Evolutionary conservation across 805 yeast genomes (phyloP), one percentile per base, ranked within the genome.

Genomic region (Cyberlindnera subsufficiens): DNA sequence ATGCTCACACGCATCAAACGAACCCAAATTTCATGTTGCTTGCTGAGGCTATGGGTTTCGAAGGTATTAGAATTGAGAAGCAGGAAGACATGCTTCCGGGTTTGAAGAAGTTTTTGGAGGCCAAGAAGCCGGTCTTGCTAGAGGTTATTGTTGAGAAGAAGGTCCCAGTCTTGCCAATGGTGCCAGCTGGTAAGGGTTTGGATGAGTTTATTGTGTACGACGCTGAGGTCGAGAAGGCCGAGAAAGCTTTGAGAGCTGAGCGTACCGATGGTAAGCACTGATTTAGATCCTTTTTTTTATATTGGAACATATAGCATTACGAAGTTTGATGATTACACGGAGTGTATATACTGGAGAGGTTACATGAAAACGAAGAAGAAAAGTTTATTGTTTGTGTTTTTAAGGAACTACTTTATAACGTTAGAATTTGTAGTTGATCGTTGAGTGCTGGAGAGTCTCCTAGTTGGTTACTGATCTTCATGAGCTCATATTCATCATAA

Each of bases 111-210:
- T 83, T 89, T 74, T 69, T 93, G 45, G 85, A 75, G 43, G 72
- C 76, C 60, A 68, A 73, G 42, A 75, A 78, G 35, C 98, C 99
- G 19, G 85, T 90, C 37, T 75, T 93, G 60, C 68, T 91, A 59
- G 99, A 93, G 72, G 98, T 89, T 35, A 58, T 81, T 39, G 93
- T 89, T 29, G 98, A 90, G 69, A 79, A 80, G 75, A 72, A 76
- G 60, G 96, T 91, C 38, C 96, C 97, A 40, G 98, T 93, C 47
- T 76, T 93, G 63, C 99, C 99, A 43, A 89, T 93, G 95, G 98
- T 93, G 42, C 96, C 99, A 42, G 95, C 81, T 47, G 99, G 98
- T 56, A 87, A 86, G 65, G 96, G 86, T 50, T 75, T 93, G 58
- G 91, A 93, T 60, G 98, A 93, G 66, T 90, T 91, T 63, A 85